phyloP scores from a whole-genome alignment of 257 asterid genomes.

The Ajuga chamaepitys region DNA sequence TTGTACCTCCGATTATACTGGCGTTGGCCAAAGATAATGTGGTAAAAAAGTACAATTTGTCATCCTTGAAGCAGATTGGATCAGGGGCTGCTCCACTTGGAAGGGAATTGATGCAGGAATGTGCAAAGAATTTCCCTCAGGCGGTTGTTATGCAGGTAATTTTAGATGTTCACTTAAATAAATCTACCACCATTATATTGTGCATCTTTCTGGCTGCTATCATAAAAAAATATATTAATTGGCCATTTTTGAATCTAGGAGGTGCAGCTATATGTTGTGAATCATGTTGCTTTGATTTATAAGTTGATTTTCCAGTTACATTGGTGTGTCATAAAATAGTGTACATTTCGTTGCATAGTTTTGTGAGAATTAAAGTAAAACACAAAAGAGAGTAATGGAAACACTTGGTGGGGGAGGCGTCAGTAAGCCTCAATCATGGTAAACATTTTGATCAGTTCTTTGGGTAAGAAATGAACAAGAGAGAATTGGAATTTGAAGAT shows the following conservation, averaged over 20 bases:
- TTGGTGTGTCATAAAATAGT: not conserved
- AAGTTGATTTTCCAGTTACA: not conserved
- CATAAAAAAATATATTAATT: not conserved
- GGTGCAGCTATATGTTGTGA: not conserved
- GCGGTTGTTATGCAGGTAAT: slow-evolving; percentile 67
- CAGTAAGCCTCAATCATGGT: not conserved
- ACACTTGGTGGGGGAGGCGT: too few species aligned
- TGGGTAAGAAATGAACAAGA: not conserved
- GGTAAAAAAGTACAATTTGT: slow-evolving; percentile 52
- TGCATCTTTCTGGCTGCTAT: not conserved
- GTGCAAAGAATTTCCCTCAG: slow-evolving; percentile 79
- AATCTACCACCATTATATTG: not conserved
- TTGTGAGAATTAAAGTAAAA: too few species aligned
- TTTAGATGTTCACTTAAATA: not conserved
- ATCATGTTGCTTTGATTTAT: not conserved
- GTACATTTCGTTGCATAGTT: too few species aligned
- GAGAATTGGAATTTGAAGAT: not conserved
- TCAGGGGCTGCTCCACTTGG: slow-evolving; percentile 98
- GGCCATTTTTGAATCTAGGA: not conserved
- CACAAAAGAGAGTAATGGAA: too few species aligned
- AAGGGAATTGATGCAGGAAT: slow-evolving; percentile 78
- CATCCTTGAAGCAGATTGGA: slow-evolving; percentile 66
- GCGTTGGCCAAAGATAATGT: slow-evolving; percentile 59
- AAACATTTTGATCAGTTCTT: not conserved
- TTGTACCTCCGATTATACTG: slow-evolving; percentile 84